A percentile compares a stretch with the other conserved stretches of the same genome.
Evolutionary conservation across 495 filamentous ascomycete genomes (phyloP).

Genomic region (Xylaria bambusicola): DNA sequence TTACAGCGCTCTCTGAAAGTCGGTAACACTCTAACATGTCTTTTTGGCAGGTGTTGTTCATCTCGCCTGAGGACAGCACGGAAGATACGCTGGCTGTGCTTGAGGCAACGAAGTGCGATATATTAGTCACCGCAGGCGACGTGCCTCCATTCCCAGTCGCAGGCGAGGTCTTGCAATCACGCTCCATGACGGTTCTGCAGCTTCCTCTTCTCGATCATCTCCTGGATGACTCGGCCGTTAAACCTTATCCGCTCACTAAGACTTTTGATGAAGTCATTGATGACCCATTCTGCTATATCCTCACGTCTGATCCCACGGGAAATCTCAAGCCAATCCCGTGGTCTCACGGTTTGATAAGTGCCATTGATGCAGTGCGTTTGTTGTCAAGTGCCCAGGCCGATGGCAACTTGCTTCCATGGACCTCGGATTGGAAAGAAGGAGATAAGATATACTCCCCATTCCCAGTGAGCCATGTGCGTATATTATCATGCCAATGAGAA

Average conservation of each 20-base stretch:
- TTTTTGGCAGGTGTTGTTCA: conserved; percentile 23
- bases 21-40: neutral
- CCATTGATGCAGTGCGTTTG: conserved; percentile 25
- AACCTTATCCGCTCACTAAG: conserved; percentile 22
- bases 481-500: neutral
- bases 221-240: conserved; percentile 12
- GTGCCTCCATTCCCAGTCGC: conserved; percentile 13
- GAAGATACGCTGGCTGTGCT: conserved; percentile 28
- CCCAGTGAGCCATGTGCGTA: conserved; percentile 37
- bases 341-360: conserved; percentile 24
- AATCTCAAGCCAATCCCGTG: conserved; percentile 36
- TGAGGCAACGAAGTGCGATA: conserved; percentile 19
- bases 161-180: conserved; percentile 12
- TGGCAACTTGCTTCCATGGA: conserved; percentile 26
- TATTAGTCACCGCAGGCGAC: conserved; percentile 19
- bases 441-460: conserved; percentile 35
- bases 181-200: conserved; percentile 22
- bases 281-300: conserved; percentile 48
- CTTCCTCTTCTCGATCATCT: conserved; percentile 19
- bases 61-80: conserved; percentile 30
- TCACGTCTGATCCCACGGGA: conserved; percentile 59
- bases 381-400: conserved; percentile 27
- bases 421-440: conserved; percentile 21
- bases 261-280: conserved; percentile 26
- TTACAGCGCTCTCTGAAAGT: neutral